Evolutionary conservation across 306 rosid genomes (phyloP).

Genomic region (Pyrus betulifolia): DNA sequence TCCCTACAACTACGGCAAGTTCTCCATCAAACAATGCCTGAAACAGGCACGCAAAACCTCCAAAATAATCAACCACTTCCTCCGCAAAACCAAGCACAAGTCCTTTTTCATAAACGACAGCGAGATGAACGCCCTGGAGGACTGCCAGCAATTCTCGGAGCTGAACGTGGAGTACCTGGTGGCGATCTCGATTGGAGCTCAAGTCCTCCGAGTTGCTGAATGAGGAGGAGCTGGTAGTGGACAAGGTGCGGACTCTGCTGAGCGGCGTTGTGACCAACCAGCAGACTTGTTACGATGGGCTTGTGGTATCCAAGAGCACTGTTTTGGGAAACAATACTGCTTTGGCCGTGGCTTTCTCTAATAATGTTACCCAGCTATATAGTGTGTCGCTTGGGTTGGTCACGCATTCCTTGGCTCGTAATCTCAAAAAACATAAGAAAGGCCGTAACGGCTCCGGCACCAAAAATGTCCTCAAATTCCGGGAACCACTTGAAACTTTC

Average conservation of each 20-base stretch:
- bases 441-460: slow-evolving; percentile 1
- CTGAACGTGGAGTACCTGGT: slow-evolving; percentile 51
- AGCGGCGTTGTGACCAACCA: slow-evolving; percentile 79
- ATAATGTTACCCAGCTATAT: slow-evolving; percentile 36
- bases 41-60: slow-evolving; percentile 47
- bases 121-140: slow-evolving; percentile 42
- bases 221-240: slow-evolving; percentile 26
- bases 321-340: slow-evolving; percentile 17
- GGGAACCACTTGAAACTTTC: slow-evolving; percentile 48
- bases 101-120: slow-evolving; percentile 4
- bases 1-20: slow-evolving; percentile 52
- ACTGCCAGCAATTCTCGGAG: slow-evolving; percentile 48
- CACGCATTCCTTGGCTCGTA: slow-evolving; percentile 30
- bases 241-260: slow-evolving; percentile 36
- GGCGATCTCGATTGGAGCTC: slow-evolving; percentile 24
- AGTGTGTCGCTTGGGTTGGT: slow-evolving; percentile 73
- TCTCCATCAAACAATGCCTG: slow-evolving; percentile 58
- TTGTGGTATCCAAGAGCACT: slow-evolving; percentile 34
- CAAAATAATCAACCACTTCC: slow-evolving; percentile 22
- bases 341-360: slow-evolving; percentile 32
- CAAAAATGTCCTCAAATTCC: background rate
- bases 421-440: slow-evolving; percentile 20
- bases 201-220: slow-evolving; percentile 15
- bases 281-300: slow-evolving; percentile 65
- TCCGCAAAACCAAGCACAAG: slow-evolving; percentile 1